A percentile compares a stretch with the other conserved stretches of the same genome.
Conservation (phyloP, 257 asterid genomes). For the Ilex aquifolium region DNA sequence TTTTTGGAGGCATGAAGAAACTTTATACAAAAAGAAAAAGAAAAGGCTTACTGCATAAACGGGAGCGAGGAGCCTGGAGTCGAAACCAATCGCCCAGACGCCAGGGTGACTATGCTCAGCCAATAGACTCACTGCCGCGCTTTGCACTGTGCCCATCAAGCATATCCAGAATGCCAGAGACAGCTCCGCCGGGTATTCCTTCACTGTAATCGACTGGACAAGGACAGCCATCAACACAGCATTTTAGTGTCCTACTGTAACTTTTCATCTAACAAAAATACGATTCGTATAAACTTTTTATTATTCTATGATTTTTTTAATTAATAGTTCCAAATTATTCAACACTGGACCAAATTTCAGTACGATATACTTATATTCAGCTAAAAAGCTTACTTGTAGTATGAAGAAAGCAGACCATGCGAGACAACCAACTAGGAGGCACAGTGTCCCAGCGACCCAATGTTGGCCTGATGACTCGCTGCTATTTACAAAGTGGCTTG, state of each 20-base stretch:
- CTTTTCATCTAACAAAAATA: too few species aligned
- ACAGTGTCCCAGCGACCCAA: background rate
- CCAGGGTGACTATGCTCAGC: background rate
- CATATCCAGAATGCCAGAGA: background rate
- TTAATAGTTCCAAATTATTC: too few species aligned
- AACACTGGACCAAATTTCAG: too few species aligned
- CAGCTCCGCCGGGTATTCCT: background rate
- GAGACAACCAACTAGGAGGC: background rate
- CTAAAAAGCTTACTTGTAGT: background rate
- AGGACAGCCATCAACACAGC: too few species aligned
- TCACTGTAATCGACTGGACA: background rate
- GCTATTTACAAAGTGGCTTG: background rate
- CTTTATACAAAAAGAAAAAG: too few species aligned
- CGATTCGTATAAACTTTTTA: too few species aligned
- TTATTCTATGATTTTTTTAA: too few species aligned
- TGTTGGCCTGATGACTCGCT: background rate
- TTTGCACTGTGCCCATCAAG: background rate
- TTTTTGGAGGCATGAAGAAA: too few species aligned
- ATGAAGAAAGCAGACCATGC: background rate
- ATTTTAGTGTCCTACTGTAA: too few species aligned
- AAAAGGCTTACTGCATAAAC: background rate
- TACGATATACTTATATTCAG: too few species aligned
- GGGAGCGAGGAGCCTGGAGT: background rate
- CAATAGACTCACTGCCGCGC: background rate
- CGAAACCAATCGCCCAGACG: background rate